Evolutionary conservation across 2,329 filamentous ascomycete species (phyloP).

Genomic region (Trichophyton equinum): DNA sequence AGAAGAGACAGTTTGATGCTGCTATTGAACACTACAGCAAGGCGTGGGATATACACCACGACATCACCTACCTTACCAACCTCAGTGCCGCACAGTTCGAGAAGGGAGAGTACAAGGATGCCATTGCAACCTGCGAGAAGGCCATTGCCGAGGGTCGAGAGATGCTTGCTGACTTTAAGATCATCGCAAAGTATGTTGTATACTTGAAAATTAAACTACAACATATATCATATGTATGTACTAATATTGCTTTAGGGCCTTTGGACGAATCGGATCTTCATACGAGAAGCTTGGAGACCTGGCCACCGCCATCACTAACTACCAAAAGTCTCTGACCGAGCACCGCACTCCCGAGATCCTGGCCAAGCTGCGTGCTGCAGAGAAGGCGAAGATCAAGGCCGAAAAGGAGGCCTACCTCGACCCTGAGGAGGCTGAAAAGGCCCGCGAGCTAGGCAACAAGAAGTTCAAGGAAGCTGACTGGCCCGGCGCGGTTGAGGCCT

Average conservation of each 20-base stretch:
- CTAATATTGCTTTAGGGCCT: slow-evolving; percentile 42
- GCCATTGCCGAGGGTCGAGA: slow-evolving; percentile 82
- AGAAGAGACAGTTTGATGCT: slow-evolving; percentile 93
- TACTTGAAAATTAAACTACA: not conserved
- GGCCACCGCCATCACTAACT: slow-evolving; percentile 69
- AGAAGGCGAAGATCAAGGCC: slow-evolving; percentile 69
- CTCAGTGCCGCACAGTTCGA: slow-evolving; percentile 88
- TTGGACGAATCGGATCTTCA: slow-evolving; percentile 82
- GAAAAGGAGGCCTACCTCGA: slow-evolving; percentile 74
- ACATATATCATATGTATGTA: not conserved
- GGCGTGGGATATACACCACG: slow-evolving; percentile 88
- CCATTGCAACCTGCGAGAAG: slow-evolving; percentile 74
- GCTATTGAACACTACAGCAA: slow-evolving; percentile 90
- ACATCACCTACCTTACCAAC: slow-evolving; percentile 97
- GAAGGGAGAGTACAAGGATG: slow-evolving; percentile 83
- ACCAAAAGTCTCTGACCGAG: slow-evolving; percentile 87
- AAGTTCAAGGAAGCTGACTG: slow-evolving; percentile 97
- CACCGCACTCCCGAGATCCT: slow-evolving; percentile 92
- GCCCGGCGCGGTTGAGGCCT: slow-evolving; percentile 87
- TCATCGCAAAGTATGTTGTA: slow-evolving; percentile 74
- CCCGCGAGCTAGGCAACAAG: slow-evolving; percentile 83
- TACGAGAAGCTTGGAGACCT: slow-evolving; percentile 85
- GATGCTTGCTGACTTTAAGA: slow-evolving; percentile 91
- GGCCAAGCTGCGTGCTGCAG: slow-evolving; percentile 77
- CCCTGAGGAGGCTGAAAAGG: slow-evolving; percentile 85